phyloP scores from a whole-genome alignment of 2,329 filamentous ascomycete species.

The Xylaria sp. region DNA sequence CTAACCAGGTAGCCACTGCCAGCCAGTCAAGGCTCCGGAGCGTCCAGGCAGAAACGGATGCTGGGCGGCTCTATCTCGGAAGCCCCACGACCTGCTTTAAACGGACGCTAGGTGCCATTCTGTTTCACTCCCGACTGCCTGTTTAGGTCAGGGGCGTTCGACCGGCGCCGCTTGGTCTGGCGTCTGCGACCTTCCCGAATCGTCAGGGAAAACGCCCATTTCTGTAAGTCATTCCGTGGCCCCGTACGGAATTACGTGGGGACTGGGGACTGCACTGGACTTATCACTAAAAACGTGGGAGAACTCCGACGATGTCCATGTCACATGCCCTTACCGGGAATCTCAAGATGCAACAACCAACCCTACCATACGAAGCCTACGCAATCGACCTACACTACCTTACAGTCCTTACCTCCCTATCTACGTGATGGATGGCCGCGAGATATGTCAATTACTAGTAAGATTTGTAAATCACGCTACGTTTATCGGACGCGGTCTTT shows the following conservation, averaged over 20 bases:
- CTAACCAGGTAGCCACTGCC: background rate
- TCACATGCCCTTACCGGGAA: background rate
- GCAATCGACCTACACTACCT: too few species aligned
- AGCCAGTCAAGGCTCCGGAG: background rate
- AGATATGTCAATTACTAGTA: too few species aligned
- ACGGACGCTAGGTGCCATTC: background rate
- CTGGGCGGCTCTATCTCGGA: background rate
- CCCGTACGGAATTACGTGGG: background rate
- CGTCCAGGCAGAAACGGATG: background rate
- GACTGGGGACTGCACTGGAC: background rate
- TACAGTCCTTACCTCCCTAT: too few species aligned
- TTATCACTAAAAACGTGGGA: background rate
- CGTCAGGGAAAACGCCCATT: background rate
- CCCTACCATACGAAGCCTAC: background rate
- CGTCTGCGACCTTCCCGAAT: background rate
- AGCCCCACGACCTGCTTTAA: background rate
- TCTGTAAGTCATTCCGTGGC: background rate
- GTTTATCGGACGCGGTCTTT: background rate
- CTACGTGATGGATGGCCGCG: too few species aligned
- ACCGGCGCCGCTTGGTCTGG: background rate
- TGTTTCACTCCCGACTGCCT: background rate
- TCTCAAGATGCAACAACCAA: background rate
- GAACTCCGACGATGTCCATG: background rate
- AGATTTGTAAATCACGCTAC: too few species aligned
- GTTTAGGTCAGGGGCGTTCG: background rate